Conservation (phyloP, 139 green algal genomes). For the Ettlia oleoabundans region DNA sequence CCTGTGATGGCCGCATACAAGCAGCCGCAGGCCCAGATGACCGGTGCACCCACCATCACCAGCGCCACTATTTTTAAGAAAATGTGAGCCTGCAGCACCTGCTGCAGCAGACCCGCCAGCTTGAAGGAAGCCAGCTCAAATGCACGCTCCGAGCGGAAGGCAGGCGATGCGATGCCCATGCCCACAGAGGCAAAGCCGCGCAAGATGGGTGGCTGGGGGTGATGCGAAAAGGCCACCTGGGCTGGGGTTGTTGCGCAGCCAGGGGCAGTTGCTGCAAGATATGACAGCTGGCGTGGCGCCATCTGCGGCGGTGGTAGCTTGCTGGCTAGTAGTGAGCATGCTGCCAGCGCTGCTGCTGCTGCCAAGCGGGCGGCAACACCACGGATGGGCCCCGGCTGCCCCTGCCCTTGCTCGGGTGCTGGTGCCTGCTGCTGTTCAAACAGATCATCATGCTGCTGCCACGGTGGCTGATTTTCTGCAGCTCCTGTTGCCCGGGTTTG, state of each 20-base stretch:
- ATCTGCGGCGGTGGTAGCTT: too few relatives aligned
- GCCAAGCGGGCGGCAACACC: background rate
- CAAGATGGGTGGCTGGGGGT: too few relatives aligned
- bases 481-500: too few relatives aligned
- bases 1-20: slow-evolving; percentile 24
- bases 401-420: background rate
- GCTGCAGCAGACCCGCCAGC: slow-evolving; percentile 24
- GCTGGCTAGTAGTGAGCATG: background rate
- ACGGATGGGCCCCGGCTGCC: too few relatives aligned
- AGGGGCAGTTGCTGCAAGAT: too few relatives aligned
- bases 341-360: background rate
- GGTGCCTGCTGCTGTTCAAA: background rate
- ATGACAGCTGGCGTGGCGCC: too few relatives aligned
- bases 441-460: background rate
- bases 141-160: background rate
- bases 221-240: too few relatives aligned
- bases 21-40: slow-evolving; percentile 19
- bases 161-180: background rate
- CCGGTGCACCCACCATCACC: background rate
- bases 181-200: slow-evolving; percentile 20
- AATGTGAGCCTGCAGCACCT: slow-evolving; percentile 13
- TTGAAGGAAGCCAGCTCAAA: slow-evolving; percentile 20
- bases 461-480: background rate
- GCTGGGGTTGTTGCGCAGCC: too few relatives aligned
- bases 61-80: slow-evolving; percentile 30